Base-by-base conservation (phyloP, 2,329 filamentous ascomycete genomes). In the Ascochyta fabae region DNA sequence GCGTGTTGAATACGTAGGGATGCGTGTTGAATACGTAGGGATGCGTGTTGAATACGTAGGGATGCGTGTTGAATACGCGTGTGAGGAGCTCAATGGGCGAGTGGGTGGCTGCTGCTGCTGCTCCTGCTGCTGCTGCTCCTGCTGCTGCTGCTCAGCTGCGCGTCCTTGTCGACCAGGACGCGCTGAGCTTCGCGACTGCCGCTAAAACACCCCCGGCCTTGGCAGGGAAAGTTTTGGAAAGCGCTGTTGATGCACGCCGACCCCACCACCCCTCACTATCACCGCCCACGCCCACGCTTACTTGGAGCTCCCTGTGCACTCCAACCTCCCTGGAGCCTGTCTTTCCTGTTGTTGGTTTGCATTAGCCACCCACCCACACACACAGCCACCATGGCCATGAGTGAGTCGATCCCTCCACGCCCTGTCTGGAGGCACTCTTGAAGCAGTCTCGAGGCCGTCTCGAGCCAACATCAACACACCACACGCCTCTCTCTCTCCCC, bases 311-410 rank as follows among this genome's bases (percentile, higher is more conserved):
- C 53, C 42, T 52, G 53, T 40, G 40, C 53, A 38, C 46, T 34
- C 23, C 27, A 48, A 52, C 29, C 13, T 19, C 19, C 19, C 44
- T 26, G 23, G 31, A 40, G 12, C 51, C 45, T 29, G 47, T 41
- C 43, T 45, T 54, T 48, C 23, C 19, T 54, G 45, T 36, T 50
- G 46, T 49, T 49, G 47, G 42, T 43, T 41, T 45, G 4, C 10
- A 35, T 16, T n/a, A 26, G 6, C 27, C 42, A 42, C 47, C 5
- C 24, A 26, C 24, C 5, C 24, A 26, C 24, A 56, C 24, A 34
- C 35, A 22, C 58, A 39, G 57, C 48, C 69, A 73, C 53, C 36
- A 74, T 74, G 68, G 73, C 71, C 60, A 77, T 77, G 75, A 70
- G 75, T 77, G 72, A 67, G 75, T 77, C 60, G 35, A 36, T 31